Base-by-base conservation (phyloP, 2,329 filamentous ascomycete genomes). In the Xylariaceae sp. region DNA sequence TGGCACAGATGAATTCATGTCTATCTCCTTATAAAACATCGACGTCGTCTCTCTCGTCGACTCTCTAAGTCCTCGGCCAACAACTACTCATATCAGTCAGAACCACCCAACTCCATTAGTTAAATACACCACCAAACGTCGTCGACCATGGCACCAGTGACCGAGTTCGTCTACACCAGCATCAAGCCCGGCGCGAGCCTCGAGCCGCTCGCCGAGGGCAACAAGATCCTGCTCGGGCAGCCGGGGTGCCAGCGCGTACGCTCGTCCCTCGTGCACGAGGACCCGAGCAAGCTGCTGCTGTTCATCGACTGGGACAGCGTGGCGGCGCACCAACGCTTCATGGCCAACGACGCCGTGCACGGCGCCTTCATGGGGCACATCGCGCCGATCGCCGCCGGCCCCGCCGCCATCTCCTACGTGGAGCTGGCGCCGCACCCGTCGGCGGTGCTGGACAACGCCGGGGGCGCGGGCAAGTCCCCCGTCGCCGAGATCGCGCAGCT, bases 291-390 rank as follows among this genome's bases (percentile, higher is more conserved):
- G 21, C 43, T 60, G 16, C 56, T 57, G 29, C 18, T 66, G 7
- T 65, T 67, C 61, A 59, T 65, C 16, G 65, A 67, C 63, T 69
- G 67, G 67, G 60, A 56, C 40, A 46, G 44, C 14, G 10, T 65
- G 1, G 54, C 46, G 0, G 42, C 54, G 42, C 67, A 68, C 58
- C 19, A 46, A 16, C 60, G 59, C 29, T 67, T 68, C 58, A 53
- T 32, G 32, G 43, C 51, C 20, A 40, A 57, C 32, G 54, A 21
- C 7, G 56, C 43, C 2, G 23, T 26, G 23, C 62, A 60, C 61
- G 50, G 16, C n/a, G 52, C 64, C 21, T 62, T 67, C 51, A 43
- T 40, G 16, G 4, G 4, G 23, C 4, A 26, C 23, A 26, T 26
- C 23, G 32, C 32, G 32, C 32, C 32, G 5, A 3, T 16, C 32